These are phyloP conservation scores for Thinopyrum elongatum DNA, from an alignment of 176 grass and related monocot genomes.

Conservation along the genomic window DNA sequence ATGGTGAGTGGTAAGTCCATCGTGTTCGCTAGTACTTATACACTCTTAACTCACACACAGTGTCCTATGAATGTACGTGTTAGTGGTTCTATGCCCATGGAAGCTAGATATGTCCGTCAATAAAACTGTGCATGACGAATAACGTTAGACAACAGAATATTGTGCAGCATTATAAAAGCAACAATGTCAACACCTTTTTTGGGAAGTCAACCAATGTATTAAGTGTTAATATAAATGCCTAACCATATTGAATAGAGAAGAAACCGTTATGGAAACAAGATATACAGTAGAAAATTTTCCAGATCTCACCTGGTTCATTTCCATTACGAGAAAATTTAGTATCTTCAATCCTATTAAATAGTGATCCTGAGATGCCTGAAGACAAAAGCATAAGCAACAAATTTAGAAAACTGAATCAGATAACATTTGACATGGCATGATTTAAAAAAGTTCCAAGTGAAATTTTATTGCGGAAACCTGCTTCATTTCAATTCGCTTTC, in stretches of 20 bases:
- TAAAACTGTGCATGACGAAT: neutral
- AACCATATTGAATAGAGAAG: neutral
- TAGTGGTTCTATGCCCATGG: neutral
- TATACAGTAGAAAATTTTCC: neutral
- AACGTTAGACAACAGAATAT: neutral
- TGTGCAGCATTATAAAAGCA: neutral
- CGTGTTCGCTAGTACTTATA: neutral
- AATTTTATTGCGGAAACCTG: neutral
- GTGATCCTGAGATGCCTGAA: conserved; percentile 91
- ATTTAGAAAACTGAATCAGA: conserved; percentile 31
- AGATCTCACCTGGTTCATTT: conserved; percentile 93
- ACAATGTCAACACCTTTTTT: conserved; percentile 7
- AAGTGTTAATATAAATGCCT: conserved; percentile 1
- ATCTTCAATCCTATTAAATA: conserved; percentile 99
- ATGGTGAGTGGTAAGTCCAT: neutral
- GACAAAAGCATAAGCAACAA: conserved; percentile 28
- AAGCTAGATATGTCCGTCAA: neutral
- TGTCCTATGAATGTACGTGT: neutral
- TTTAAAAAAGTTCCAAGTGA: neutral
- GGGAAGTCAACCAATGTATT: neutral
- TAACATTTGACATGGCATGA: neutral
- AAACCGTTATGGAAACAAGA: neutral
- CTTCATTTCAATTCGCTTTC: neutral
- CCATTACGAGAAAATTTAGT: conserved; percentile 76
- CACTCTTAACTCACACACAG: neutral